phyloP scores from a whole-genome alignment of 441 rosid genomes.

The Aleurites moluccanus region DNA sequence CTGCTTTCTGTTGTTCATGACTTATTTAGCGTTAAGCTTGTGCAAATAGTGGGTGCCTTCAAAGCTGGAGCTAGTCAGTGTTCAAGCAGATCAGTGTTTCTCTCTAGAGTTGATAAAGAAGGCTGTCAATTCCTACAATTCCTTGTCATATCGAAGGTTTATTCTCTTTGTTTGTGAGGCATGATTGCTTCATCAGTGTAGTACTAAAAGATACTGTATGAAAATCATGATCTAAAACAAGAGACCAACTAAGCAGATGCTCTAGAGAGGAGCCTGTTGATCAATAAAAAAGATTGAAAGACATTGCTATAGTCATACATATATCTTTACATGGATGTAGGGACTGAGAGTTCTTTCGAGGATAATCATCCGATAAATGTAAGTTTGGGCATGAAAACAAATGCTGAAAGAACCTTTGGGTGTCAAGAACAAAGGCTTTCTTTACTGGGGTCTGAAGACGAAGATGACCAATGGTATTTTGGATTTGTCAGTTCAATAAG shows the following conservation, averaged over 20 bases:
- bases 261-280: neutral
- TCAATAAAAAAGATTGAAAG: no score
- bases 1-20: neutral
- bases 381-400: no score
- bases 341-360: neutral
- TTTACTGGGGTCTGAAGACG: no score
- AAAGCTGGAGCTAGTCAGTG: neutral
- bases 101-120: neutral
- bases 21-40: neutral
- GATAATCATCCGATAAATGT: neutral
- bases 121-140: neutral
- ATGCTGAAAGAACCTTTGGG: no score
- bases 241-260: neutral
- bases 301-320: neutral
- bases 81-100: neutral
- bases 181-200: no score
- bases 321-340: neutral
- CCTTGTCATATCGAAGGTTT: neutral
- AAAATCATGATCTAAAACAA: neutral
- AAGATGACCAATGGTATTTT: no score
- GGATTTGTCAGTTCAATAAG: no score
- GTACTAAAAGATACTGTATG: no score
- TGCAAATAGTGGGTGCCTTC: neutral
- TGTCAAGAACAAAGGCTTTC: no score
- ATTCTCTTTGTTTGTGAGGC: no score